Evolutionary conservation across 2,329 filamentous ascomycete species (phyloP).

Genomic region (Paraphaeosphaeria minitans): DNA sequence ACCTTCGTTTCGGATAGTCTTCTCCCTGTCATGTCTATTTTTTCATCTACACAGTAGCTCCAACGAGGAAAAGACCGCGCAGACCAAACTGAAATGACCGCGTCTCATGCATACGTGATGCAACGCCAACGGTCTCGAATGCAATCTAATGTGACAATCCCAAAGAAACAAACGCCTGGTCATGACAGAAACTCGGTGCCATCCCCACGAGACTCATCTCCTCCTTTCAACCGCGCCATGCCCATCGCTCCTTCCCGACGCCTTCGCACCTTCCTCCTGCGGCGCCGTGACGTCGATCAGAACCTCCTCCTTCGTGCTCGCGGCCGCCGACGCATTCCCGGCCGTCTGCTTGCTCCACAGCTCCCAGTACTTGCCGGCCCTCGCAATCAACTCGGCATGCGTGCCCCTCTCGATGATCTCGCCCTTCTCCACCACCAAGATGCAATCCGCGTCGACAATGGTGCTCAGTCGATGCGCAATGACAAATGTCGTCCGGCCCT

Average conservation of each 20-base stretch:
- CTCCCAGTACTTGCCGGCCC: constrained; percentile 73
- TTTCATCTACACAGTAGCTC: neutral
- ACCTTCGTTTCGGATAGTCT: neutral
- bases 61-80: neutral
- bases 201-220: constrained; percentile 19
- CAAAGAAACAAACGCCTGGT: neutral
- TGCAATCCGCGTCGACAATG: constrained; percentile 84
- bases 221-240: constrained; percentile 19
- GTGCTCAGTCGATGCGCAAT: constrained; percentile 82
- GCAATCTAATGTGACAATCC: neutral
- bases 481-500: constrained; percentile 69
- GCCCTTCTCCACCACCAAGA: constrained; percentile 79
- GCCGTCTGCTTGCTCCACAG: constrained; percentile 87
- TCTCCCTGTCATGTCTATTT: neutral
- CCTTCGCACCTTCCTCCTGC: constrained; percentile 19
- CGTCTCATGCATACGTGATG: neutral
- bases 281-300: constrained; percentile 1
- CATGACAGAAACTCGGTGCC: constrained; percentile 12
- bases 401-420: constrained; percentile 77
- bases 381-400: constrained; percentile 74
- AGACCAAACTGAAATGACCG: neutral
- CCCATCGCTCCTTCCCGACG: constrained; percentile 20
- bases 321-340: constrained; percentile 26
- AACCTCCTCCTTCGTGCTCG: constrained; percentile 12
- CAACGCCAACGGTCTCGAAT: neutral